Evolutionary conservation across 176 grass and related monocot genomes (phyloP), one percentile per base, ranked within the genome.

Genomic region (Hsuehochloa calcarea): DNA sequence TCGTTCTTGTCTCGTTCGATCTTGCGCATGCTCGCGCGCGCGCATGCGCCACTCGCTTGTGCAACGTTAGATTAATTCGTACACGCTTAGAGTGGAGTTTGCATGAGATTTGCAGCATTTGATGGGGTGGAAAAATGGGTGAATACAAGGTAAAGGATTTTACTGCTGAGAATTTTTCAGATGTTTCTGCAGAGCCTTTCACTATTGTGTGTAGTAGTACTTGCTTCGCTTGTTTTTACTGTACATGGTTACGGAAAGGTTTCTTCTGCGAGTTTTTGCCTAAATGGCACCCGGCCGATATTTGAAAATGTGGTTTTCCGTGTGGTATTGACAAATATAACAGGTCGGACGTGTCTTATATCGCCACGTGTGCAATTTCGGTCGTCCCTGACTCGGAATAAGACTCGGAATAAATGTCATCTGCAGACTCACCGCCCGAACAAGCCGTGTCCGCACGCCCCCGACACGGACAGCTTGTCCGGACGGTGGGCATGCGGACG

Each of bases 91-190:
- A 65, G 10, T 10, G 51, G 34, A 81, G 67, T 66, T 45, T 23
- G 23, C 15, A 17, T 7, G 13, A 29, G 13, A 79, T 47, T 73
- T 47, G 55, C 13, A 14, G 41, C 11, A 35, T 49, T 65, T 67
- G 43, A 20, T 59, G 22, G 22, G 38, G 25, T 38, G 56, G 67
- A 79, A 37, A 43, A 64, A 64, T 55, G 26, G 13, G 64, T 80
- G 69, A 61, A 71, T 87, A 88, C 68, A 79, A 44, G 70, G 75
- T 71, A 80, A 88, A 65, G 38, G 29, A 66, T 81, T 72, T 82
- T 58, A 84, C 65, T 34, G 14, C 37, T 75, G 16, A 31, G 60
- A 78, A 67, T 47, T 80, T 66, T 49, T 8, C 20, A 73, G 47
- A 78, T 54, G 54, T 62, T 86, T 47, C 45, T 58, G 40, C 37